These are phyloP conservation scores for Ramaria sp. DNA, from an alignment of 768 basidiomycete species.

Conservation along the genomic window DNA sequence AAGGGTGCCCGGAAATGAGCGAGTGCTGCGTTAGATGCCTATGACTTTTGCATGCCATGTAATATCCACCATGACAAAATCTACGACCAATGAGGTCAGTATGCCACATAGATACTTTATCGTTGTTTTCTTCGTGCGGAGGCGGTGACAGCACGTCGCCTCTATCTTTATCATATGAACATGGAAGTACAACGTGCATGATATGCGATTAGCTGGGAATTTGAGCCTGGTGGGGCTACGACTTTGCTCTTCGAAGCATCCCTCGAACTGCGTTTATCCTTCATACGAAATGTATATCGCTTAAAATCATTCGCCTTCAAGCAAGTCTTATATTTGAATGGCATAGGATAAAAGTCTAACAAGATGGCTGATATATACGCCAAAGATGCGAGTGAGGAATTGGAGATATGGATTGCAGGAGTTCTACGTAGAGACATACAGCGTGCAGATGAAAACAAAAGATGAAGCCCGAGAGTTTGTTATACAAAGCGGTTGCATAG, in stretches of 20 bases:
- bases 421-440: neutral
- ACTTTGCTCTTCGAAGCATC: too few species aligned
- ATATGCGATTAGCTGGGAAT: too few species aligned
- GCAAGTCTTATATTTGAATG: too few species aligned
- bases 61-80: slow-evolving; percentile 3
- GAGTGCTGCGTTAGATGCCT: neutral
- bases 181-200: too few species aligned
- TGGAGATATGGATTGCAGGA: slow-evolving; percentile 1
- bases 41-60: neutral
- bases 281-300: too few species aligned
- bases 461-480: neutral
- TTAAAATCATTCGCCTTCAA: too few species aligned
- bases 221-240: too few species aligned
- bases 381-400: neutral
- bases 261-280: too few species aligned
- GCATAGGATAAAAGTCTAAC: too few species aligned
- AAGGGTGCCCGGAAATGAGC: slow-evolving; percentile 19
- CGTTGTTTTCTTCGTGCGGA: neutral
- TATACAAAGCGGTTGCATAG: neutral
- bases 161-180: neutral
- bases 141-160: neutral
- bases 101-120: neutral
- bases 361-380: too few species aligned
- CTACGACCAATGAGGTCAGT: neutral
- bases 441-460: neutral